Evolutionary conservation across 768 basidiomycete species (phyloP), one percentile per base, ranked within the genome.

Genomic region (Naematelia aurantialba): DNA sequence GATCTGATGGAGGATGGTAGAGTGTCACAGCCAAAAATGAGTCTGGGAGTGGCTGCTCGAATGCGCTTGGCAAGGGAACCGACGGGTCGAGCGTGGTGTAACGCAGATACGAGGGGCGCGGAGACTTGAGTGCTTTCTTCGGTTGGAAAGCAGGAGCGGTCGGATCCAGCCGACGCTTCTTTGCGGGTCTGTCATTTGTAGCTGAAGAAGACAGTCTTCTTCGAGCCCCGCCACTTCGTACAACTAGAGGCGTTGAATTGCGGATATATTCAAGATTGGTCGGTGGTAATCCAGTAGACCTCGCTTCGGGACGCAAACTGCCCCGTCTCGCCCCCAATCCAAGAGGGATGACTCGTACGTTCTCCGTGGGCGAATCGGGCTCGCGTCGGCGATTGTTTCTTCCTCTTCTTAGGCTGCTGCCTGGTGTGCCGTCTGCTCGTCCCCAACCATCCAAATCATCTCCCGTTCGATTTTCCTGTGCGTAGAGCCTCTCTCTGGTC

Each of bases 321-420:
- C 34, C 34, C 34, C 34, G 8, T 17, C 34, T 39, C 8, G 34
- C 34, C 8, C 34, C 34, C 34, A 39, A 39, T 39, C 34, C 34
- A 39, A 39, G 34, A 39, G 34, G 34, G 8, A 39, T 39, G 8
- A 39, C 34, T 17, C 34, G 8, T 39, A 39, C 34, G 17, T 8
- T 39, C 8, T 39, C 34, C 8, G 34, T 8, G 8, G 34, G 34
- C 8, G 34, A 17, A 17, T 39, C 34, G 17, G 34, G 34, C 17
- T 22, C 22, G 4, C 65, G 54, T 21, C 61, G 58, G n/a, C 65
- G 34, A 34, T 62, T 62, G 31, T 66, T 63, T 4, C 55, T 48
- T 14, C 65, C 65, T 22, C 65, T 48, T 39, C 50, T 52, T 21
- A 66, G 42, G 14, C 29, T 45, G 22, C 49, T 53, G 22, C 48